Percentiles rank a stretch among this genome's conserved stretches.
Evolutionary conservation across 2,329 filamentous ascomycete genomes (phyloP).

Genomic region (Colletotrichum godetiae): DNA sequence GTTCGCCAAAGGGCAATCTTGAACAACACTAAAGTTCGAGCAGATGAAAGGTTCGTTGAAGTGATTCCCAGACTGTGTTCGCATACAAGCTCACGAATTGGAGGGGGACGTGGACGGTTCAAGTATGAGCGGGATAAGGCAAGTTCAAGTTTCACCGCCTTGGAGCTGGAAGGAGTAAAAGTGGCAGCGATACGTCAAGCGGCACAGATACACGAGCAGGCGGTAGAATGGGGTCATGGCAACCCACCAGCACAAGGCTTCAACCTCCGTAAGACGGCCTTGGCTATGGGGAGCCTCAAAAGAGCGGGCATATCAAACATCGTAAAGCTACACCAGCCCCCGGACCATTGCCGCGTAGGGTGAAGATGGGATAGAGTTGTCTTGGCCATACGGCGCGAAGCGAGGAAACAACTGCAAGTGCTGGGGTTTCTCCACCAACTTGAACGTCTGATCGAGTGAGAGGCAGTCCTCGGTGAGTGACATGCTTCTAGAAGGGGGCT

Average conservation of each 20-base stretch:
- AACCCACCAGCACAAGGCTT: slow-evolving; percentile 32
- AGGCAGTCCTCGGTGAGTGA: slow-evolving; percentile 29
- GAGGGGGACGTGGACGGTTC: slow-evolving; percentile 29
- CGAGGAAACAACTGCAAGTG: slow-evolving; percentile 29
- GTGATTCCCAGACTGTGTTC: slow-evolving; percentile 20
- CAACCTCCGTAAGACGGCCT: slow-evolving; percentile 32
- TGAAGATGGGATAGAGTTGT: slow-evolving; percentile 22
- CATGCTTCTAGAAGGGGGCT: slow-evolving; percentile 34
- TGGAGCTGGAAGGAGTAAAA: slow-evolving; percentile 6
- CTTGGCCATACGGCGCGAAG: slow-evolving; percentile 33
- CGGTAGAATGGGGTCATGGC: slow-evolving; percentile 28
- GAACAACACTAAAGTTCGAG: not conserved
- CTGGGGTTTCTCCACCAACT: slow-evolving; percentile 21
- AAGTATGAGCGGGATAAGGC: slow-evolving; percentile 31
- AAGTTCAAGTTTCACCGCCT: slow-evolving; percentile 35
- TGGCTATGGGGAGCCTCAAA: slow-evolving; percentile 34
- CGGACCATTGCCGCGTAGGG: slow-evolving; percentile 15
- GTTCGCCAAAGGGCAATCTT: not conserved
- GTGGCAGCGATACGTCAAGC: slow-evolving; percentile 28
- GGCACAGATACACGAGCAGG: slow-evolving; percentile 32
- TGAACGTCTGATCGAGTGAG: slow-evolving; percentile 15
- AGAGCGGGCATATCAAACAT: slow-evolving; percentile 12
- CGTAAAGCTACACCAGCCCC: slow-evolving; percentile 2
- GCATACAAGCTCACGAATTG: slow-evolving; percentile 1
- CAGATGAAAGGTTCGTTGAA: slow-evolving; percentile 8